phyloP scores from a whole-genome alignment of 2,329 filamentous ascomycete species.

The Aspergillus sp. region DNA sequence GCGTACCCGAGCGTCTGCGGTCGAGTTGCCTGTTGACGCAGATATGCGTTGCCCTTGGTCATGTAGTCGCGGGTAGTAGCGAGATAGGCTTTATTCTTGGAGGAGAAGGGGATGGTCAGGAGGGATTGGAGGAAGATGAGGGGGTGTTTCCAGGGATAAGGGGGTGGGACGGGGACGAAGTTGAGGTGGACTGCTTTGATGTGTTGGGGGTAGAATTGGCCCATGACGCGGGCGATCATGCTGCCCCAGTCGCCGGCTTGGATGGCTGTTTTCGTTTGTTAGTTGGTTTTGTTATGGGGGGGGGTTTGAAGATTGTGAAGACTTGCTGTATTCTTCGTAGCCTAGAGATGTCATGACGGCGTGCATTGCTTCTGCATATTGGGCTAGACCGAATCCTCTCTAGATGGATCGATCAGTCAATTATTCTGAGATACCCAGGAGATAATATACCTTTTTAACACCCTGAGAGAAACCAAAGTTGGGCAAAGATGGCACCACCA shows the following conservation, averaged over 20 bases:
- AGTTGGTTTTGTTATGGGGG: not conserved
- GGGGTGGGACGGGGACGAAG: slow-evolving; percentile 47
- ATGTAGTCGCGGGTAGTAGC: slow-evolving; percentile 17
- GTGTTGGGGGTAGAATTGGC: slow-evolving; percentile 53
- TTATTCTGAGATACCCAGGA: not conserved
- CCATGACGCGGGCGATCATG: slow-evolving; percentile 59
- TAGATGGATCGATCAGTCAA: slow-evolving; percentile 19
- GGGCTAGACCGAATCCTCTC: slow-evolving; percentile 53
- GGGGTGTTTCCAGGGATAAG: slow-evolving; percentile 50
- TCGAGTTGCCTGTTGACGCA: slow-evolving; percentile 58
- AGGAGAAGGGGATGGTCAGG: slow-evolving; percentile 24
- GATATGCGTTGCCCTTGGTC: slow-evolving; percentile 45
- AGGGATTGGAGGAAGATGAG: slow-evolving; percentile 43
- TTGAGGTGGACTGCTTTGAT: slow-evolving; percentile 61
- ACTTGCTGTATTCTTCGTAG: slow-evolving; percentile 54
- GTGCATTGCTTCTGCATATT: slow-evolving; percentile 62
- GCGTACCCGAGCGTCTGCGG: slow-evolving; percentile 70
- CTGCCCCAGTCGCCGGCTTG: slow-evolving; percentile 70
- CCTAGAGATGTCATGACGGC: slow-evolving; percentile 65
- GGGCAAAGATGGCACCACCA: slow-evolving; percentile 52
- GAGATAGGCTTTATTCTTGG: slow-evolving; percentile 17
- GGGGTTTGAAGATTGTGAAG: not conserved
- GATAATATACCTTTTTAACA: slow-evolving; percentile 25
- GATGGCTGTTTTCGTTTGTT: slow-evolving; percentile 21
- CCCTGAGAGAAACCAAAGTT: slow-evolving; percentile 53